A percentile compares a stretch with the other conserved stretches of the same genome.
phyloP scores from a whole-genome alignment of 768 basidiomycete genomes.

The Psilocybe tampanensis region DNA sequence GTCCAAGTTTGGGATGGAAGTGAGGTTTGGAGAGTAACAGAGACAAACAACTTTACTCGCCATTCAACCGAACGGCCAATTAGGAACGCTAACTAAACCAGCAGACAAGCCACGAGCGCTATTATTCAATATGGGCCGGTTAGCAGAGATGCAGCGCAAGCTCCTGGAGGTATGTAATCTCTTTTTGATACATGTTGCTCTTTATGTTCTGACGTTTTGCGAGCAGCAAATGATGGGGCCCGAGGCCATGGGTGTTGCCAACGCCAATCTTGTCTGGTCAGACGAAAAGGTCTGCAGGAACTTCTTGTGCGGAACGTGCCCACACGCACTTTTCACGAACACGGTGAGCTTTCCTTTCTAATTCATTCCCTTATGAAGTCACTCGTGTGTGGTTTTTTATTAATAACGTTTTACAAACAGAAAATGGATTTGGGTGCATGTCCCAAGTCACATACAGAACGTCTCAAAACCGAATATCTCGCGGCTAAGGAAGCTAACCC shows the following conservation, averaged over 20 bases:
- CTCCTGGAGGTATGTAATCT: slow-evolving; percentile 52
- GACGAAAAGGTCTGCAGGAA: slow-evolving; percentile 99
- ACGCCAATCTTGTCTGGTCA: slow-evolving; percentile 89
- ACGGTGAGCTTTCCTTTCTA: slow-evolving; percentile 65
- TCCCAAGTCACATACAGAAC: slow-evolving; percentile 94
- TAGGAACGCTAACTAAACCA: not conserved
- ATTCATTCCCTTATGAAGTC: not conserved
- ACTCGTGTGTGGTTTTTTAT: not conserved
- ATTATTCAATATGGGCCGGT: slow-evolving; percentile 71
- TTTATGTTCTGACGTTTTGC: not conserved
- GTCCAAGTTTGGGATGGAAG: not conserved
- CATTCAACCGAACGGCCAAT: not conserved
- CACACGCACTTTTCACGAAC: slow-evolving; percentile 96
- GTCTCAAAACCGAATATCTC: slow-evolving; percentile 88
- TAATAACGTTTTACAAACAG: slow-evolving; percentile 39
- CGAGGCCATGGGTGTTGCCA: slow-evolving; percentile 96
- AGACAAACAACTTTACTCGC: slow-evolving; percentile 9
- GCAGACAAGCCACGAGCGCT: slow-evolving; percentile 3
- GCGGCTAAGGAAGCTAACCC: slow-evolving; percentile 78
- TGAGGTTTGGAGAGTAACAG: slow-evolving; percentile 1
- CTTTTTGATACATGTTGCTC: not conserved
- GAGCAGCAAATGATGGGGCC: slow-evolving; percentile 99
- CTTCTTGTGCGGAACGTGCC: slow-evolving; percentile 98
- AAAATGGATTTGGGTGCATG: slow-evolving; percentile 99
- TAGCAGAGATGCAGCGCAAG: slow-evolving; percentile 98